A percentile compares a stretch with the other conserved stretches of the same genome.
Evolutionary conservation across 129 eudicot species (phyloP).

Genomic region (Escallonia rubra): DNA sequence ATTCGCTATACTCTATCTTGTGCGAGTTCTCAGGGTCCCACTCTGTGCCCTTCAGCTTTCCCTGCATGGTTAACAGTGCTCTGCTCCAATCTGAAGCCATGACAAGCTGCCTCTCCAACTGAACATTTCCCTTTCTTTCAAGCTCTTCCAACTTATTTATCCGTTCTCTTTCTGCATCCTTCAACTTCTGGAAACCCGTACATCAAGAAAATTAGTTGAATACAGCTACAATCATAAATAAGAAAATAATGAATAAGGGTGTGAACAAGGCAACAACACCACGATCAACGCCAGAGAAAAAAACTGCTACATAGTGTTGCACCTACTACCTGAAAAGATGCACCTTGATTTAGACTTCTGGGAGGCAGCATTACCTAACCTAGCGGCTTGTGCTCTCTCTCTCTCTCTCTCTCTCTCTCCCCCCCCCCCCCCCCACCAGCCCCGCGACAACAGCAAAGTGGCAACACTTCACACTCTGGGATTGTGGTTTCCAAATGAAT

Average conservation of each 20-base stretch:
- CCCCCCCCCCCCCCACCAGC: no score
- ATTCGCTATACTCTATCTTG: slow-evolving; percentile 71
- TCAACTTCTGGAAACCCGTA: slow-evolving; percentile 60
- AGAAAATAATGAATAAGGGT: slow-evolving; percentile 6
- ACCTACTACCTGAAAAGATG: background rate
- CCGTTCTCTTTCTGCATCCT: slow-evolving; percentile 68
- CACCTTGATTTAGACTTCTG: background rate
- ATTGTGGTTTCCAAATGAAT: no score
- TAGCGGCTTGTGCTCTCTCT: no score
- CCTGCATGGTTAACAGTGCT: slow-evolving; percentile 57
- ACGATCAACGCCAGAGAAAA: background rate
- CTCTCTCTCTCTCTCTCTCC: no score
- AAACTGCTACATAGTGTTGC: background rate
- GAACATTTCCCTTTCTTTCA: slow-evolving; percentile 76
- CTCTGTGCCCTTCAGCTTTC: slow-evolving; percentile 86
- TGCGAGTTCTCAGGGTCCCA: slow-evolving; percentile 92
- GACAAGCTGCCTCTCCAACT: slow-evolving; percentile 88
- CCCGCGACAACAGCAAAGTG: no score
- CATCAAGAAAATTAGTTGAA: slow-evolving; percentile 1
- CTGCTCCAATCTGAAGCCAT: slow-evolving; percentile 99
- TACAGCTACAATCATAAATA: background rate
- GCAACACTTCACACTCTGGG: no score
- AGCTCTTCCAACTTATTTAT: slow-evolving; percentile 64
- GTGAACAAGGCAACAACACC: background rate
- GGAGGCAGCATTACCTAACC: background rate